Conservation (phyloP, 2,329 filamentous ascomycete genomes). For the Teratosphaeria destructans region DNA sequence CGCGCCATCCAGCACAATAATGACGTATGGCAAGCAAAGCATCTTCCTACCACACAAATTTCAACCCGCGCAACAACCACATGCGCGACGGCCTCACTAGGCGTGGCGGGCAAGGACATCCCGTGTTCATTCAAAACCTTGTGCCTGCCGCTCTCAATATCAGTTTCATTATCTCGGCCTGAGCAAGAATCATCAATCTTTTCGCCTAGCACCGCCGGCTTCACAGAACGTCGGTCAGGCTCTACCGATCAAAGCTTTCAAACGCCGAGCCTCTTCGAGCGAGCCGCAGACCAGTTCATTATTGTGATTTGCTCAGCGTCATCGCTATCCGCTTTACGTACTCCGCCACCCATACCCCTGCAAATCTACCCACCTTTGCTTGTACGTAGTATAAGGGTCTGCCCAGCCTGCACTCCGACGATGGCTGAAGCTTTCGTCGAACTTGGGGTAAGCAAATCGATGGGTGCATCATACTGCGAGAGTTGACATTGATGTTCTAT, state of each 20-base stretch:
- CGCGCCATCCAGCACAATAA: neutral
- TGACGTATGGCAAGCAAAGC: neutral
- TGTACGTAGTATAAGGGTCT: neutral
- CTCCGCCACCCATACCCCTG: neutral
- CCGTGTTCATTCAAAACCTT: neutral
- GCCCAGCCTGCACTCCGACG: neutral
- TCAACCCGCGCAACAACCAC: neutral
- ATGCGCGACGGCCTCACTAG: neutral
- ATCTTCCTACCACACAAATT: neutral
- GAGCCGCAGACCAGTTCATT: neutral
- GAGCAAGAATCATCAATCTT: neutral
- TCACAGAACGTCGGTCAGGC: neutral
- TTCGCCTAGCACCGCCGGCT: neutral
- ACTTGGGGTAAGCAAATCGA: slow-evolving; percentile 8
- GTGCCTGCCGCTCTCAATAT: neutral
- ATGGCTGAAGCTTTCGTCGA: slow-evolving; percentile 17
- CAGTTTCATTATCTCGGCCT: neutral
- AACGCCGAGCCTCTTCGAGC: neutral
- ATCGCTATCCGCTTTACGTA: neutral
- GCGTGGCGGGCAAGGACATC: neutral
- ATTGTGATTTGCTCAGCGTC: neutral
- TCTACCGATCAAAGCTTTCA: neutral
- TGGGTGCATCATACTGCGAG: too few relatives aligned
- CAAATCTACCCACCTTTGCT: neutral
- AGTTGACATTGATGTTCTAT: too few relatives aligned